Conservation (phyloP, 352 stramenopile genomes). For the Phytophthora cajani region DNA sequence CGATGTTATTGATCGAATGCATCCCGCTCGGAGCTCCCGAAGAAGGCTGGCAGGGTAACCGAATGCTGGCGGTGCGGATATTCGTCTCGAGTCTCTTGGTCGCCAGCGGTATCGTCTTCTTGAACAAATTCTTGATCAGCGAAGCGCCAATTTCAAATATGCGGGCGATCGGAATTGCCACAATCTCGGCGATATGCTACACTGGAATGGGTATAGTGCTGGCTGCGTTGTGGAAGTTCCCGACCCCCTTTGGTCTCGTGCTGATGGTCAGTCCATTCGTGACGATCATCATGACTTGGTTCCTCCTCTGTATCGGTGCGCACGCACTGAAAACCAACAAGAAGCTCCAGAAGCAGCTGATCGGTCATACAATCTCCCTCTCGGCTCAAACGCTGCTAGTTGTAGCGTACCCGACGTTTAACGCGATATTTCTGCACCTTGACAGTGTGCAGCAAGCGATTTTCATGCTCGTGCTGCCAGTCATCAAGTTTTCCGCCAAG, state of each 20-base stretch:
- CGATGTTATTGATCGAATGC: conserved; percentile 24
- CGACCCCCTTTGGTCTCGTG: conserved; percentile 35
- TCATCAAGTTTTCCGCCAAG: conserved; percentile 39
- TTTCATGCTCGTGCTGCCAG: conserved; percentile 21
- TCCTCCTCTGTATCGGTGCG: conserved; percentile 24
- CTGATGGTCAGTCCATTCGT: conserved; percentile 27
- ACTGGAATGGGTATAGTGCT: conserved; percentile 16
- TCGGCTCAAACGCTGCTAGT: conserved; percentile 28
- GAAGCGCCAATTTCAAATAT: conserved; percentile 12
- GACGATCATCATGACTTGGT: conserved; percentile 17
- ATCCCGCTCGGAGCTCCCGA: conserved; percentile 15
- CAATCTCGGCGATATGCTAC: conserved; percentile 23
- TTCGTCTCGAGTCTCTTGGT: conserved; percentile 21
- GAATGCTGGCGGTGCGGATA: conserved; percentile 3
- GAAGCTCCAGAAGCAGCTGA: conserved; percentile 21
- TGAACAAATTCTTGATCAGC: conserved; percentile 13
- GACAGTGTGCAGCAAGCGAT: conserved; percentile 19
- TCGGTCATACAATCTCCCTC: conserved; percentile 15
- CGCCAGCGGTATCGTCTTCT: conserved; percentile 16
- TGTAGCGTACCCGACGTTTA: conserved; percentile 35
- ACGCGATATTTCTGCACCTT: conserved; percentile 23
- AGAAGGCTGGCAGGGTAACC: conserved; percentile 10
- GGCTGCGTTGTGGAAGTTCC: conserved; percentile 28
- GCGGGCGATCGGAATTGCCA: conserved; percentile 8
- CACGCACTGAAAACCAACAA: conserved; percentile 13